These are phyloP conservation scores for Phalaenopsis hybrid DNA, from an alignment of 116 monocot genomes.

Conservation along the genomic window DNA sequence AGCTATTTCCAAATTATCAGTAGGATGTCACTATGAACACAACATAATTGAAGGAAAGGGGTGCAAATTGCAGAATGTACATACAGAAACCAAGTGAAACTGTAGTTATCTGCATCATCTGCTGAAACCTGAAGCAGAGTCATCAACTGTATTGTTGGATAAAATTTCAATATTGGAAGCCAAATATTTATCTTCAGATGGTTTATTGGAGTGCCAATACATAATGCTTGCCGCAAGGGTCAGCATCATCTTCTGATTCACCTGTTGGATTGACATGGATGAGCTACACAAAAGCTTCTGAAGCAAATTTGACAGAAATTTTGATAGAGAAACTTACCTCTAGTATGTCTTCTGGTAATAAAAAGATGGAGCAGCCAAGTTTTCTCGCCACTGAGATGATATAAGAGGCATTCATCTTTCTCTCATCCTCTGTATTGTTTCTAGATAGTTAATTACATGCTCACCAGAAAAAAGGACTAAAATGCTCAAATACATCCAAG, in stretches of 20 bases:
- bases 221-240: conserved; percentile 79
- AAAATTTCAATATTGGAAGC: conserved; percentile 41
- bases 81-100: too few relatives aligned
- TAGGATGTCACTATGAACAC: too few relatives aligned
- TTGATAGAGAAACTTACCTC: conserved; percentile 39
- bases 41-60: too few relatives aligned
- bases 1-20: too few relatives aligned
- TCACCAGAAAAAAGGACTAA: background rate
- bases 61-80: too few relatives aligned
- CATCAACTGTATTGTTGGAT: conserved; percentile 57
- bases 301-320: background rate
- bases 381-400: conserved; percentile 89
- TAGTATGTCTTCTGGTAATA: conserved; percentile 80
- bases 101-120: conserved; percentile 25
- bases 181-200: conserved; percentile 25
- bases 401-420: conserved; percentile 87
- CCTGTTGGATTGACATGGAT: conserved; percentile 20
- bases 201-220: conserved; percentile 65
- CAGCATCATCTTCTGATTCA: conserved; percentile 91
- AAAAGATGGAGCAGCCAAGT: conserved; percentile 89
- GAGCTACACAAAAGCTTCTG: background rate
- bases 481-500: background rate
- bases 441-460: background rate
- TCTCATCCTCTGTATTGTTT: conserved; percentile 55
- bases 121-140: conserved; percentile 74